Evolutionary conservation across 225 moss, liverwort and hornwort genomes (phyloP).

Genomic region (Asterella californica): DNA sequence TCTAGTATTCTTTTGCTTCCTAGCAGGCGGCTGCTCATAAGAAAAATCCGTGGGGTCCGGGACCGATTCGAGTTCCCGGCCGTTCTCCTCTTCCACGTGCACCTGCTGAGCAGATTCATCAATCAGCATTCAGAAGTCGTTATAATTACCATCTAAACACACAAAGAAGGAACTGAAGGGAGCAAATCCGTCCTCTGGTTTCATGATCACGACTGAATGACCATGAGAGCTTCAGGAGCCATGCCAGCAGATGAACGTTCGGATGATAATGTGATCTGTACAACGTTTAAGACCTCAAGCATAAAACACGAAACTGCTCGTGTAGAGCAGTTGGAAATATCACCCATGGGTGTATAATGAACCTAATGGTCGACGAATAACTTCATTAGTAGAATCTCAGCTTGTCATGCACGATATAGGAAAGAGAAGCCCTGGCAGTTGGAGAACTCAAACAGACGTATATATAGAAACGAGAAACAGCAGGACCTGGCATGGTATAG

Average conservation of each 20-base stretch:
- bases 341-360: no score
- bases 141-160: background rate
- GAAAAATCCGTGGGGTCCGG: background rate
- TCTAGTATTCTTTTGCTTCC: background rate
- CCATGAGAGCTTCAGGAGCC: no score
- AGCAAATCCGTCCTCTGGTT: background rate
- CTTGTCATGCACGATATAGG: background rate
- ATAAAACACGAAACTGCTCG: no score
- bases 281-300: no score
- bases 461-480: background rate
- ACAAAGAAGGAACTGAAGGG: background rate
- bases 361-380: no score
- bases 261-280: no score
- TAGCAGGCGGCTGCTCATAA: background rate
- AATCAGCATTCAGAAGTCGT: no score
- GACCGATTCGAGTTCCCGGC: background rate
- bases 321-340: no score
- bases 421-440: no score
- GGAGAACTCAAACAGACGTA: no score
- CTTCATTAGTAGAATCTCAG: background rate
- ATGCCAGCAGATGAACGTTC: no score
- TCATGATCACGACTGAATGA: background rate
- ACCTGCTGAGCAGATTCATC: background rate
- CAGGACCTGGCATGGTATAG: background rate
- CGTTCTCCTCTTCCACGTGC: conserved; percentile 2